Evolutionary conservation across 768 basidiomycete species (phyloP), one percentile per base, ranked within the genome.

Genomic region (Tricholoma hemisulphureum): DNA sequence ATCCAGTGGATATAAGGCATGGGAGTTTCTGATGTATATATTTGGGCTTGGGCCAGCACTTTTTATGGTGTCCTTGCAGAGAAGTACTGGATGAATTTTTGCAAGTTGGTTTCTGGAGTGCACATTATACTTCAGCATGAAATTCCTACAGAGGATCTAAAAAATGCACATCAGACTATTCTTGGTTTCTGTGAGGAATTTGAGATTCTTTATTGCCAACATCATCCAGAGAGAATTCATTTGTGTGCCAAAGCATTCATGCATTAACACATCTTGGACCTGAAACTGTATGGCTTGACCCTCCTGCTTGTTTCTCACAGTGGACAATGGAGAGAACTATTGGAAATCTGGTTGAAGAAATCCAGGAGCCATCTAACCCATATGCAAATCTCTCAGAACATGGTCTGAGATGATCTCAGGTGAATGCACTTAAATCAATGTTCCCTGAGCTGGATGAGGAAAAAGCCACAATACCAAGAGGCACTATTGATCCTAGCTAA

Each of bases 141-240:
- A 6, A 69, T 69, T 31, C 59, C 61, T 20, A 23, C 16, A 3
- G 11, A 55, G 0, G 58, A 69, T 39, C 51, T 75, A 2, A 2
- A 11, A 6, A 24, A 53, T 0, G 72, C 66, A 0, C 66, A 75
- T n/a, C 10, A 28, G 0, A 51, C 58, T 1, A 57, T 79, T 6
- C 21, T 65, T 2, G 32, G 65, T 14, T 79, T 73, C 57, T 56
- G 61, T 1, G 34, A 57, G 2, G 75, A 77, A n/a, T 79, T 65
- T 60, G 74, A 79, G 60, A 24, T 51, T 0, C 56, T 77, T 0
- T 78, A 79, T 29, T 16, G 10, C 9, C 29, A 21, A n/a, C 11
- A 20, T 5, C n/a, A n/a, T n/a, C n/a, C n/a, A n/a, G n/a, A n/a
- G n/a, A n/a, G n/a, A n/a, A n/a, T n/a, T n/a, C n/a, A n/a, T n/a